Base-by-base conservation (phyloP, 148 eudicot genomes). In the Heliosperma pusillum region DNA sequence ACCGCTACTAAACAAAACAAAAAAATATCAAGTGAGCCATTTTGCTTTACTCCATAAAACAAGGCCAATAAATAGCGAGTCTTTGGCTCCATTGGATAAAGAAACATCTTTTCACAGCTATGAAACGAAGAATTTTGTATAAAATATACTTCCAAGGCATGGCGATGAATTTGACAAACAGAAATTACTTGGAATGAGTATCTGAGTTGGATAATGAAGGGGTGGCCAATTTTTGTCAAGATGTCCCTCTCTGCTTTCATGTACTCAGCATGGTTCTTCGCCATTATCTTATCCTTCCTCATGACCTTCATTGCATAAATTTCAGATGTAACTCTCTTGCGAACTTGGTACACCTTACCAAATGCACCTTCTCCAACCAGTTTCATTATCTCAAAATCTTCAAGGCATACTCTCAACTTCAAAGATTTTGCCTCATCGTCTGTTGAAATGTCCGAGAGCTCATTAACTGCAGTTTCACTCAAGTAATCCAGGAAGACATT, bases 241-340 rank as follows among this genome's bases (percentile, higher is more conserved):
- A 93, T 91, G 76, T 93, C 98, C 81, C 98, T 88, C 85, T 93
- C 98, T 7, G 92, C 91, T 77, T 88, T 89, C 97, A 91, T 93
- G 75, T 91, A 93, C 74, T 86, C 92, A 74, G 98, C 94, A 83
- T 91, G 98, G 74, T 91, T 91, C 82, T 79, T 83, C 87, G 91
- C 98, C 92, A 93, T 83, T 74, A 91, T 91, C 82, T 89, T 93
- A 79, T 93, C 98, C 80, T 93, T 93, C 80, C 94, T 80, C 97
- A 91, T 86, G 69, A 93, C 97, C 85, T 93, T 93, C 98, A 93
- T 91, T 16, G 98, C 98, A 73, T 84, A 93, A 58, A 91, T 88
- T 80, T 93, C 98, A 60, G 79, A 77, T 17, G 97, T 86, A 13
- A 89, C 95, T 82, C 75, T 85, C 85, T 83, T 91, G 66, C 82